Conservation (phyloP, 2,329 filamentous ascomycete genomes). For the Fusarium floridanum region DNA sequence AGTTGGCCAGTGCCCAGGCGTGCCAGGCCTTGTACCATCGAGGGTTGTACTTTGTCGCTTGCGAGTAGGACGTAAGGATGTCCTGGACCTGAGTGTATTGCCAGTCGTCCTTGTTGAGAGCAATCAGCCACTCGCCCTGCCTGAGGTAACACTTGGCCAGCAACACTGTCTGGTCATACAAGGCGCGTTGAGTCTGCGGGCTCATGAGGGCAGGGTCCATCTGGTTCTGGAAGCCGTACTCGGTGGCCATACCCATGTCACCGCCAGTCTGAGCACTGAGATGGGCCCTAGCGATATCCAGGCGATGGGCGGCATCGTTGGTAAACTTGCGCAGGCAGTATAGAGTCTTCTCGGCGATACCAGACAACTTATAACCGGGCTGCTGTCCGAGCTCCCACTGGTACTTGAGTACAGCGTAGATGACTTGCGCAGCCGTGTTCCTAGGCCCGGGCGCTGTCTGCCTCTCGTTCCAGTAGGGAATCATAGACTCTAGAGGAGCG, state of each 20-base stretch:
- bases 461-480: slow-evolving; percentile 68
- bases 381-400: slow-evolving; percentile 90
- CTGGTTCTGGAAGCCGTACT: slow-evolving; percentile 65
- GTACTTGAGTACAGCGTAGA: slow-evolving; percentile 97
- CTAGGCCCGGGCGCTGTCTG: slow-evolving; percentile 48
- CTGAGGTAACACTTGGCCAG: slow-evolving; percentile 96
- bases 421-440: slow-evolving; percentile 79
- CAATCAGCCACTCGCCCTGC: slow-evolving; percentile 95
- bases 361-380: slow-evolving; percentile 55
- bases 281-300: slow-evolving; percentile 67
- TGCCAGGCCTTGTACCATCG: slow-evolving; percentile 99
- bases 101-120: slow-evolving; percentile 90
- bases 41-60: slow-evolving; percentile 93
- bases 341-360: slow-evolving; percentile 67
- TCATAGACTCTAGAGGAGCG: slow-evolving; percentile 69
- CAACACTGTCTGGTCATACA: slow-evolving; percentile 75
- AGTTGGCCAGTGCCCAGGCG: slow-evolving; percentile 97
- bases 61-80: slow-evolving; percentile 89
- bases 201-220: slow-evolving; percentile 60
- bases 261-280: slow-evolving; percentile 61
- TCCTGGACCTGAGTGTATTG: slow-evolving; percentile 87
- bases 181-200: slow-evolving; percentile 64
- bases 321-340: slow-evolving; percentile 73
- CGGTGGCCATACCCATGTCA: slow-evolving; percentile 59
- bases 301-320: slow-evolving; percentile 67